A percentile compares a stretch with the other conserved stretches of the same genome.
These are phyloP conservation scores for Calonectria naviculata DNA, from an alignment of 2,329 filamentous ascomycete species.

Conservation along the genomic window DNA sequence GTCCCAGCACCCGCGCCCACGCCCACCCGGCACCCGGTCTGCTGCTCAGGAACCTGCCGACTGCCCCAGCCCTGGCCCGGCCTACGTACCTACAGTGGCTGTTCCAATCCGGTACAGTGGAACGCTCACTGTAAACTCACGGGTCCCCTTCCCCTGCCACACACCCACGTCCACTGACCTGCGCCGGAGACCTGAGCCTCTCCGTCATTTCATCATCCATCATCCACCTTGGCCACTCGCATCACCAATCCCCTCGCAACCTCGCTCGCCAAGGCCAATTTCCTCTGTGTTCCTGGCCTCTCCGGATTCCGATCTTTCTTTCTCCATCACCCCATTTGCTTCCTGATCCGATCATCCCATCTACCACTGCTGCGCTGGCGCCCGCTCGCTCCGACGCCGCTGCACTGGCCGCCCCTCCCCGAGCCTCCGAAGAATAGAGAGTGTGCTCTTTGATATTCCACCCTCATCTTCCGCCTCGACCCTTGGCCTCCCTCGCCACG, in stretches of 20 bases:
- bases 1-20: background rate
- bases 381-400: slow-evolving; percentile 32
- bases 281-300: background rate
- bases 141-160: slow-evolving; percentile 2
- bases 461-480: slow-evolving; percentile 4
- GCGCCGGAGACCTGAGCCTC: slow-evolving; percentile 16
- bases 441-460: slow-evolving; percentile 38
- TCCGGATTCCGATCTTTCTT: background rate
- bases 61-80: background rate
- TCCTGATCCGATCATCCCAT: slow-evolving; percentile 10
- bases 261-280: background rate
- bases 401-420: slow-evolving; percentile 33
- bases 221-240: slow-evolving; percentile 32
- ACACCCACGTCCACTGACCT: slow-evolving; percentile 13
- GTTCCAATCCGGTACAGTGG: slow-evolving; percentile 15
- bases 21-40: background rate
- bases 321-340: background rate
- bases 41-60: slow-evolving; percentile 1
- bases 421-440: slow-evolving; percentile 39
- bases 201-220: slow-evolving; percentile 39
- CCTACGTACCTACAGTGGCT: slow-evolving; percentile 6
- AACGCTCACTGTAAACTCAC: slow-evolving; percentile 13
- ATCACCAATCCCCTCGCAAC: slow-evolving; percentile 23
- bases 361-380: slow-evolving; percentile 15
- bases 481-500: slow-evolving; percentile 17